phyloP scores from a whole-genome alignment of 148 eudicot species.

The Chenopodium quinoa region DNA sequence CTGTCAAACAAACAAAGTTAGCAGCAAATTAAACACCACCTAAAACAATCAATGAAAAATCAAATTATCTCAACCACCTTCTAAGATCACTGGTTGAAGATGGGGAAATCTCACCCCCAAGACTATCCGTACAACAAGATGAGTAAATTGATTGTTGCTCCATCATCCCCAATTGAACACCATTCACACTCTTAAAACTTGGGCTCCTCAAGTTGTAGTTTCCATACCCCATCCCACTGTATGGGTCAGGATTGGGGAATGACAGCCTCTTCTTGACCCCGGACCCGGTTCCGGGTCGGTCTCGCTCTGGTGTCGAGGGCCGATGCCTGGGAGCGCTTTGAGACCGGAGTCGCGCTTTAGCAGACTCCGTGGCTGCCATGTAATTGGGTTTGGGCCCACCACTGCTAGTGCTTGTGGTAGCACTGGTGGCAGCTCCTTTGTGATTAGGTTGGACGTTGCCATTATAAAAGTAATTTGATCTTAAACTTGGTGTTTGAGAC shows the following conservation, averaged over 20 bases:
- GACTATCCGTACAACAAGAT: conserved; percentile 68
- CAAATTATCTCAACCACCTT: conserved; percentile 52
- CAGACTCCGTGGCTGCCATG: conserved; percentile 83
- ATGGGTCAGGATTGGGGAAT: conserved; percentile 56
- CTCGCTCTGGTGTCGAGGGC: conserved; percentile 69
- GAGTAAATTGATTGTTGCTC: conserved; percentile 75
- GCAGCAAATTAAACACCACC: conserved; percentile 1
- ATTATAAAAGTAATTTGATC: conserved; percentile 51
- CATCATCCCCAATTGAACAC: conserved; percentile 33
- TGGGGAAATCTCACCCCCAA: conserved; percentile 78
- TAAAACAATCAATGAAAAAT: conserved; percentile 4
- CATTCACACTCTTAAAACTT: conserved; percentile 59
- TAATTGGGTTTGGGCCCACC: conserved; percentile 51
- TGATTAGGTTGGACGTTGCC: conserved; percentile 24
- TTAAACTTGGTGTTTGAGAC: conserved; percentile 63
- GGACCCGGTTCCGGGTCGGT: conserved; percentile 26
- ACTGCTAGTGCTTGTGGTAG: background rate
- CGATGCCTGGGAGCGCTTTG: conserved; percentile 81
- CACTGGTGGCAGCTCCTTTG: conserved; percentile 15
- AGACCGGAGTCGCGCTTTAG: conserved; percentile 58
- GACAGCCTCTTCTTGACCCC: conserved; percentile 60
- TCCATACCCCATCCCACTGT: conserved; percentile 32
- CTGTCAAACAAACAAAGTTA: conserved; percentile 5
- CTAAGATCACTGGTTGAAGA: conserved; percentile 72
- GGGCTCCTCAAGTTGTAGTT: conserved; percentile 54